Evolutionary conservation across 441 rosid genomes (phyloP), one percentile per base, ranked within the genome.

Genomic region (Populus hybrid): DNA sequence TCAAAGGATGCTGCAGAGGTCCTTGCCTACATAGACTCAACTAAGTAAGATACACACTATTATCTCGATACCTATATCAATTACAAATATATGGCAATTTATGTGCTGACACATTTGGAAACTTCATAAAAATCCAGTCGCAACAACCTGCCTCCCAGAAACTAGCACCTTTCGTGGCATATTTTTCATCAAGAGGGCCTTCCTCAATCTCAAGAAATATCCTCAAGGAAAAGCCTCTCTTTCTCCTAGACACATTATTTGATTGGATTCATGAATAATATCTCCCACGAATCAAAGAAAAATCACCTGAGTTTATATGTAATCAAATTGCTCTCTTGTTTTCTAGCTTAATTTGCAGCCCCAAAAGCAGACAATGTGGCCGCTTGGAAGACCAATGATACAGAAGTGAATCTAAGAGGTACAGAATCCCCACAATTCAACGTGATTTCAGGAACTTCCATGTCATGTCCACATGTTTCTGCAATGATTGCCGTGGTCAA

Each of bases 151-250:
- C 83, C 92, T 18, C 89, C 94, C 3, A 73, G 50, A 85, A 82
- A 76, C 95, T 94, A 0, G 95, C 98, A 0, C 98, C 98, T 20
- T 40, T 70, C 20, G 28, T 89, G 61, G 91, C 94, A 5, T 86
- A 87, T 77, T 95, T 95, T 83, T 93, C 97, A 46, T 67, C 97
- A 0, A 85, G 97, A 81, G 97, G 98, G 12, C 98, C 97, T 81
- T 85, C 95, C 66, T 69, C 81, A 23, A 5, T 83, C 76, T 74
- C 94, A 67, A 87, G 80, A 83, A 92, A 83, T 82, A 85, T 94
- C 79, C 91, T 92, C 81, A 94, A 91, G 93, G 97, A 78, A 87
- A 83, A 73, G 54, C 63, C 35, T 57, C 63, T 34, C 59, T 4
- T 9, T 12, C 42, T 38, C 64, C 16, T 10, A 6, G 26, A 5